Base-by-base conservation (phyloP, 495 filamentous ascomycete genomes). In the Chaetomidium leptoderma region DNA sequence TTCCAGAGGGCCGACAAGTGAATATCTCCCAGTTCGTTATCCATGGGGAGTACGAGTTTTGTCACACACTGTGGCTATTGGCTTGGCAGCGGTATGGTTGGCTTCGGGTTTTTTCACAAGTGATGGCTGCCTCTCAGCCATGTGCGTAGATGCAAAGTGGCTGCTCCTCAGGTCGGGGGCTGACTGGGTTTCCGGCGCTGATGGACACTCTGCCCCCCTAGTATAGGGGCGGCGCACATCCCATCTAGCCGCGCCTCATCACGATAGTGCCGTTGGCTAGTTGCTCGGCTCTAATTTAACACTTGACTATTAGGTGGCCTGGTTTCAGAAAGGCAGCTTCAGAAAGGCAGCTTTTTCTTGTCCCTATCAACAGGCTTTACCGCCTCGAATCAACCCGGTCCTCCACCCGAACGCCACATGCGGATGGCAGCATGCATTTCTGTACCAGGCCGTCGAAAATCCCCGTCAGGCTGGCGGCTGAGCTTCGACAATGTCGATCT, bases 401-500 rank as follows among this genome's bases (percentile, higher is more conserved):
- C 29, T 14, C 13, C 36, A 27, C 30, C 7, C 3, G 30, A 48
- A n/a, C 53, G 42, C 43, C 40, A 47, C 43, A 13, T 26, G 35
- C 60, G 63, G 64, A 35, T 64, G 59, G 36, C 54, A 16, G 43
- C 64, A 63, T 59, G 30, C 43, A 45, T 52, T 49, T 9, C 58
- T 63, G 61, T 51, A 43, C 39, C 39, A 19, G 54, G 45, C 57
- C 57, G 57, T 40, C 10, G 13, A 27, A 40, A 42, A 30, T 14
- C 47, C 36, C 57, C 51, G 27, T 9, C 57, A 42, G 50, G 37
- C 39, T 26, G 9, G 24, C 24, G 45, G 53, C 51, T 43, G 37
- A 43, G 51, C 61, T 66, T 65, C 64, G 61, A 66, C 61, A 66
- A 66, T 44, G 56, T 37, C 46, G 47, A 42, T 29, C 29, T 58